Base-by-base conservation (phyloP, 2,329 filamentous ascomycete species). In the Venturia aucupariae region DNA sequence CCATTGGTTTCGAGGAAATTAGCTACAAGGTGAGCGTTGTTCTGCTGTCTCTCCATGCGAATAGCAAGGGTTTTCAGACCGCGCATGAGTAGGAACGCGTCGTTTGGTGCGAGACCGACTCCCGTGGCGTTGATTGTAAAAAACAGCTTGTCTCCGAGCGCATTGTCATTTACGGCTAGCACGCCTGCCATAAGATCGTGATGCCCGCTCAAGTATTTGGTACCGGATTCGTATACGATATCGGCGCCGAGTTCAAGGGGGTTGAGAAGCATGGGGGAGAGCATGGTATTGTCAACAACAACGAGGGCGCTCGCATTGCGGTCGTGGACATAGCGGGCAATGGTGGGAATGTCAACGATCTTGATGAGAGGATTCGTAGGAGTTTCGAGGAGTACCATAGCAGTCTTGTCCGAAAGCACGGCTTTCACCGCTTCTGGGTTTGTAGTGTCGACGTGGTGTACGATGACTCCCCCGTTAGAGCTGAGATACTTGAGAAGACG, bases 161-260 rank as follows among this genome's bases (percentile, higher is more conserved):
- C 79, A 4, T 85, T 76, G 72, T 96, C 88, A 74, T 97, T 97
- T 75, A 92, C 86, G 27, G 92, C 94, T 68, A 99, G 89, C 38
- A 99, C 92, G 67, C 95, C 94, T 11, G 94, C 94, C 94, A 99
- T 99, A 73, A 99, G 89, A 74, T 99, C 95, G 80, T 99, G 94
- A 75, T 99, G 94, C 39, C 94, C 94, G 1, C 92, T 97, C 6
- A 99, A 83, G 72, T 99, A 99, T 76, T 99, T 99, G 30, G 94
- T 99, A 64, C 94, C 94, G 32, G 90, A 96, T 79, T 99, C 94
- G 77, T 99, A 99, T 64, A 96, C 91, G 69, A 99, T 89, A 72
- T 99, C 94, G 19, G 93, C 92, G 65, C 95, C 94, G 35, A 97
- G 83, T 67, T 97, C 93, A 22, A 99, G 85, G 6, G 94, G 94